Percentiles rank a stretch among this genome's conserved stretches.
Evolutionary conservation across 2,329 filamentous ascomycete species (phyloP).

Genomic region (Leptographium procerum): DNA sequence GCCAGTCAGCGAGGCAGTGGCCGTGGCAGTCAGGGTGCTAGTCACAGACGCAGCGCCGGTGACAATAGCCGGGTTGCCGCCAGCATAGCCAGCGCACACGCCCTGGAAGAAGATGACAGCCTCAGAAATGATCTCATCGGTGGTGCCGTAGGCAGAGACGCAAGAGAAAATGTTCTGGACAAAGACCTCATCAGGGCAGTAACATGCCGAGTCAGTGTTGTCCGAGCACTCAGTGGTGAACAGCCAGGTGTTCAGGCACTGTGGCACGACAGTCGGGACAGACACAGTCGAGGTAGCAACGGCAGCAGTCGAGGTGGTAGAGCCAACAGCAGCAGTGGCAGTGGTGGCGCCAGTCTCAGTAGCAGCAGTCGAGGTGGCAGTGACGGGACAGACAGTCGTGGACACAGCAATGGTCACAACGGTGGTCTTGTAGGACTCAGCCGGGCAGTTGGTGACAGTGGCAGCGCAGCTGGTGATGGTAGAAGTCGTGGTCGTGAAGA

Average conservation of each 20-base stretch:
- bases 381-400: slow-evolving; percentile 51
- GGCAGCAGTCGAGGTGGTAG: slow-evolving; percentile 32
- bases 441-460: slow-evolving; percentile 39
- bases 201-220: slow-evolving; percentile 76
- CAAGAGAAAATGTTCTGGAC: slow-evolving; percentile 72
- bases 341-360: slow-evolving; percentile 7
- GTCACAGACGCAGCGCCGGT: slow-evolving; percentile 54
- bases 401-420: slow-evolving; percentile 43
- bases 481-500: slow-evolving; percentile 36
- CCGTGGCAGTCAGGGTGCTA: slow-evolving; percentile 44
- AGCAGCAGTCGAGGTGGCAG: slow-evolving; percentile 34
- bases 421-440: slow-evolving; percentile 29
- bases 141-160: slow-evolving; percentile 63
- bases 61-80: slow-evolving; percentile 73
- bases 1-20: slow-evolving; percentile 26
- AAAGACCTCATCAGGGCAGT: slow-evolving; percentile 70
- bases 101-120: slow-evolving; percentile 81
- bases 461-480: slow-evolving; percentile 40
- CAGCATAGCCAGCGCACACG: slow-evolving; percentile 69
- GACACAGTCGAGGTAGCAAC: slow-evolving; percentile 19
- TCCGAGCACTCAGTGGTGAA: slow-evolving; percentile 61
- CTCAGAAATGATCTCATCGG: slow-evolving; percentile 52
- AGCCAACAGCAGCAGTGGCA: slow-evolving; percentile 13
- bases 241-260: slow-evolving; percentile 88
- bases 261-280: slow-evolving; percentile 60